Base-by-base conservation (phyloP, 139 green algal species). In the Chlamydomonas asymmetrica region DNA sequence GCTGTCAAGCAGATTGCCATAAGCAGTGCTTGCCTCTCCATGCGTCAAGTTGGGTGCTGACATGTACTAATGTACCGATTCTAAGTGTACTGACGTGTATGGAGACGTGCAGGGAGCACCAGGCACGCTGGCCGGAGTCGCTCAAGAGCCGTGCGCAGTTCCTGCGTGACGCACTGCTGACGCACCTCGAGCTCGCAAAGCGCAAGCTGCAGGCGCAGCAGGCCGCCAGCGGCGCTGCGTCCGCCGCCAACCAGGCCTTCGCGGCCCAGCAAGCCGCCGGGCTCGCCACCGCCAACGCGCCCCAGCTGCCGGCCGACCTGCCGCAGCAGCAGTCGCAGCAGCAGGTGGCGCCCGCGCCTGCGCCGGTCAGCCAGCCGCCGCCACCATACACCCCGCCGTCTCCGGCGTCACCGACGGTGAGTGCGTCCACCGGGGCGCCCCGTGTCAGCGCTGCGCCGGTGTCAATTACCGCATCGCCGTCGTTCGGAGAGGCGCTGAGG, bases 131-230 rank as follows among this genome's bases (percentile, higher is more conserved):
- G n/a, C n/a, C n/a, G n/a, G n/a, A n/a, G n/a, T n/a, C n/a, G n/a
- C n/a, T n/a, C n/a, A n/a, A n/a, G n/a, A 62, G 73, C 23, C 59
- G 50, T 23, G 76, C 76, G 9, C 50, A 54, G 10, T 27, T 34
- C 41, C 68, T 82, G 32, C 76, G 76, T 39, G 50, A 74, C 37
- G 63, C 39, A 1, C 32, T 82, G 60, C 61, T 82, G 3, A 82
- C 76, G 3, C 76, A 82, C 68, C 25, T 82, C 0, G 76, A 82
- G 62, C 76, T 82, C 22, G 56, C 69, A 5, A 82, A 82, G 34
- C 67, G 76, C 0, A 13, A 10, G 4, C 2, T 3, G 2, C 35
- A 63, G 73, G 4, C 31, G 38, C 3, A 80, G 65, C 34, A 35
- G 41, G 29, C 13, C 3, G 48, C 29, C 73, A 71, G 29, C 3